Conservation (phyloP, 495 filamentous ascomycete genomes). For the Staphylotrichum tortipilum region DNA sequence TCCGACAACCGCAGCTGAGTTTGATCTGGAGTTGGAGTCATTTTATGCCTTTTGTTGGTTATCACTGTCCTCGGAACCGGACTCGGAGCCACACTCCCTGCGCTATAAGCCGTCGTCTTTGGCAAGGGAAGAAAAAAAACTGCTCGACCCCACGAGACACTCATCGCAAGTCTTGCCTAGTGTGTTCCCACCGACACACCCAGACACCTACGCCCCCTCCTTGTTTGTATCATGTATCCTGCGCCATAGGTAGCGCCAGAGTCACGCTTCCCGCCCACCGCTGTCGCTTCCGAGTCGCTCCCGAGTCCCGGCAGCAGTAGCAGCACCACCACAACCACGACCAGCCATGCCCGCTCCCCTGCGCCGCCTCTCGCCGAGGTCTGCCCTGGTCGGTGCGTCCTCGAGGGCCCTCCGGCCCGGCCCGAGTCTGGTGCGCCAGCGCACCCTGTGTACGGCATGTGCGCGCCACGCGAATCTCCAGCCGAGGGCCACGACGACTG, state of each 20-base stretch:
- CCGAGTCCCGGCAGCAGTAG: too few relatives aligned
- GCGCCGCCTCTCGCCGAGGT: neutral
- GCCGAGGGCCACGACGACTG: neutral
- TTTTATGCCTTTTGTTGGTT: too few relatives aligned
- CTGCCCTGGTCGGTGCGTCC: neutral
- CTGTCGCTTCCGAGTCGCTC: neutral
- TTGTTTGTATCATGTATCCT: constrained; percentile 11
- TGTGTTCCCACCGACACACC: too few relatives aligned
- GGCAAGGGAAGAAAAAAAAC: too few relatives aligned
- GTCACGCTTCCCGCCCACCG: too few relatives aligned
- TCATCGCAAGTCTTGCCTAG: neutral
- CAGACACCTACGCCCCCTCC: neutral
- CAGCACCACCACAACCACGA: neutral
- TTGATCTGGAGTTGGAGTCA: too few relatives aligned
- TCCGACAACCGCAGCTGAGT: too few relatives aligned
- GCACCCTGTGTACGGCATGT: constrained; percentile 13
- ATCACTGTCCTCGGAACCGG: too few relatives aligned
- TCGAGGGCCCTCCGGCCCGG: neutral
- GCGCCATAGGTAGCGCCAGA: neutral
- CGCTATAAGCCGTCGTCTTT: too few relatives aligned
- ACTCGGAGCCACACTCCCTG: too few relatives aligned
- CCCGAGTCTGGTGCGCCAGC: constrained; percentile 6
- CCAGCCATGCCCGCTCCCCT: constrained; percentile 3
- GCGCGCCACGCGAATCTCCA: neutral
- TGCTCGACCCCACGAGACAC: neutral